phyloP scores from a whole-genome alignment of 768 basidiomycete species.

The Leccinum variicolor region DNA sequence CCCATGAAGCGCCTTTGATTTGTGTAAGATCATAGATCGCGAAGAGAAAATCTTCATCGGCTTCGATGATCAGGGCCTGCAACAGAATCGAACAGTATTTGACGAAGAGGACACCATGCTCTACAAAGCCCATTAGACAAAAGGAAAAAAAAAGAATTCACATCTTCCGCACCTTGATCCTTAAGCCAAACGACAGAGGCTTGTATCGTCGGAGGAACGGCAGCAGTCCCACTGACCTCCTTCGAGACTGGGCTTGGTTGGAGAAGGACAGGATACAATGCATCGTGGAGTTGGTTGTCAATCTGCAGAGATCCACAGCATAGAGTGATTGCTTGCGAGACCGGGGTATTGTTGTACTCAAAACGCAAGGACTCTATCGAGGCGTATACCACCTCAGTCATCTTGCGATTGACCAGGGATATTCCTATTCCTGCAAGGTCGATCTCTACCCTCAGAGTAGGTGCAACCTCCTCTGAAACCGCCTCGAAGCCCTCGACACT shows the following conservation, averaged over 20 bases:
- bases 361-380: constrained; percentile 76
- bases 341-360: constrained; percentile 76
- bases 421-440: constrained; percentile 89
- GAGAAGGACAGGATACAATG: constrained; percentile 88
- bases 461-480: constrained; percentile 66
- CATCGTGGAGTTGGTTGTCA: constrained; percentile 97
- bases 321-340: constrained; percentile 77
- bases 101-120: constrained; percentile 97
- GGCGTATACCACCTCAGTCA: constrained; percentile 88
- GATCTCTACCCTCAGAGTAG: constrained; percentile 63
- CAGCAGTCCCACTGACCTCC: constrained; percentile 69
- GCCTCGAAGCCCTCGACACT: constrained; percentile 81
- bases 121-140: constrained; percentile 37
- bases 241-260: constrained; percentile 89
- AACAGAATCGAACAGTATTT: constrained; percentile 95
- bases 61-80: constrained; percentile 91
- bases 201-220: constrained; percentile 80
- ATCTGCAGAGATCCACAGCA: constrained; percentile 87
- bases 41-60: constrained; percentile 96
- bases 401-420: constrained; percentile 82
- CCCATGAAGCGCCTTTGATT: constrained; percentile 90
- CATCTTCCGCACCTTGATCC: constrained; percentile 66
- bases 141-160: neutral
- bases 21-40: constrained; percentile 89
- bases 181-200: constrained; percentile 87